Conservation (phyloP, 805 yeast species). For the Myxozyma udenii region DNA sequence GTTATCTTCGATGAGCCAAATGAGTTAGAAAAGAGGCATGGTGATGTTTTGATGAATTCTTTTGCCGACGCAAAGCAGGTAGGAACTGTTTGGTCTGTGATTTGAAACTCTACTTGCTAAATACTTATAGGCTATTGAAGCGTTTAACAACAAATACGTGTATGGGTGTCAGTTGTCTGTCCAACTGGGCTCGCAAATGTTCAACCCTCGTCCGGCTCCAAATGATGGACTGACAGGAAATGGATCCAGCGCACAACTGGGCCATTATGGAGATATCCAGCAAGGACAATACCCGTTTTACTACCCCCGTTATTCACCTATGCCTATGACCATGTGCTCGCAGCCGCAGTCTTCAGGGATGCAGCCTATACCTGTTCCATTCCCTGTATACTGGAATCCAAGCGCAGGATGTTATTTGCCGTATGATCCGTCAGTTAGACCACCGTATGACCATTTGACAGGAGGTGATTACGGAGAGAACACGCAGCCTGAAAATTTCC, state of each 20-base stretch:
- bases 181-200: neutral
- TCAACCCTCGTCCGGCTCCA: neutral
- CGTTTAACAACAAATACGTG: conserved; percentile 1
- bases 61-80: conserved; percentile 13
- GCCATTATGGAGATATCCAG: neutral
- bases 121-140: neutral
- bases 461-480: too few species aligned
- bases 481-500: too few species aligned
- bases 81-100: neutral
- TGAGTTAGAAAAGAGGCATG: conserved; percentile 18
- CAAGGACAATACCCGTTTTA: neutral
- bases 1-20: conserved; percentile 17
- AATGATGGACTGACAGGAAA: too few species aligned
- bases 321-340: conserved; percentile 1
- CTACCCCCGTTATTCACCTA: conserved; percentile 1
- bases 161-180: conserved; percentile 5
- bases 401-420: neutral
- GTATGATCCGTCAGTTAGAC: too few species aligned
- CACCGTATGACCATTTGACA: too few species aligned
- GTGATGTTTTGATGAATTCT: conserved; percentile 16
- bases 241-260: too few species aligned
- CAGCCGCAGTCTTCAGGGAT: too few species aligned
- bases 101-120: neutral
- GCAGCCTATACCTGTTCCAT: neutral
- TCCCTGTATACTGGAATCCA: neutral